Evolutionary conservation across 106 monocot genomes (phyloP).

Genomic region (Apostasia shenzhenica): DNA sequence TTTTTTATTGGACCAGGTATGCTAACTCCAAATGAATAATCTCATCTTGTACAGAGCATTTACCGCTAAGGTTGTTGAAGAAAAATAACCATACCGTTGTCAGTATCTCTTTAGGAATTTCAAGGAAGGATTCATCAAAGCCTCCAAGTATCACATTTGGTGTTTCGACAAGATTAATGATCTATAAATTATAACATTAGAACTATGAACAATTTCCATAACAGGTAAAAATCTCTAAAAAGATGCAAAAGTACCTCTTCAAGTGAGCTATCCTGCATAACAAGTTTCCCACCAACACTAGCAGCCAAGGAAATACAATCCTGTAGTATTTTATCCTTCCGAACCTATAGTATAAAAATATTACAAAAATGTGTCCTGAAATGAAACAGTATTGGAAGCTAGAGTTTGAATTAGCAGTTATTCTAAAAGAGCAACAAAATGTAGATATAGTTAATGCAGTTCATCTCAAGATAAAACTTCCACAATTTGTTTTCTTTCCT

Average conservation of each 20-base stretch:
- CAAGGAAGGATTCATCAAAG: conserved; percentile 85
- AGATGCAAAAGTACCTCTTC: conserved; percentile 50
- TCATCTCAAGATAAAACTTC: too few relatives aligned
- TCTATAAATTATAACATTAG: conserved; percentile 29
- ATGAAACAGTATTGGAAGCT: too few relatives aligned
- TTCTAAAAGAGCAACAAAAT: too few relatives aligned
- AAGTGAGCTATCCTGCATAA: conserved; percentile 46
- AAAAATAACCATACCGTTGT: conserved; percentile 46
- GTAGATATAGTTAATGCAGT: too few relatives aligned
- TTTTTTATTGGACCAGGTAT: too few relatives aligned
- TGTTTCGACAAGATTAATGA: conserved; percentile 89
- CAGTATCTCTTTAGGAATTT: conserved; percentile 88
- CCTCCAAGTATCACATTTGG: conserved; percentile 80
- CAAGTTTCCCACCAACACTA: conserved; percentile 54
- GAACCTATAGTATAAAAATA: conserved; percentile 33
- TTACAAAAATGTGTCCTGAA: background rate
- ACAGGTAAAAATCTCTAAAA: conserved; percentile 1
- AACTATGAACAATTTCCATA: background rate
- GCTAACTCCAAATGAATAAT: too few relatives aligned
- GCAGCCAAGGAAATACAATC: conserved; percentile 46
- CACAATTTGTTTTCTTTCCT: too few relatives aligned
- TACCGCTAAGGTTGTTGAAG: background rate
- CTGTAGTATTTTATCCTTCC: conserved; percentile 53
- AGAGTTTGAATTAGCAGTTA: too few relatives aligned
- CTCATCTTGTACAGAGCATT: too few relatives aligned